Conservation (phyloP, 495 filamentous ascomycete genomes). For the Sordaria brevicollis region DNA sequence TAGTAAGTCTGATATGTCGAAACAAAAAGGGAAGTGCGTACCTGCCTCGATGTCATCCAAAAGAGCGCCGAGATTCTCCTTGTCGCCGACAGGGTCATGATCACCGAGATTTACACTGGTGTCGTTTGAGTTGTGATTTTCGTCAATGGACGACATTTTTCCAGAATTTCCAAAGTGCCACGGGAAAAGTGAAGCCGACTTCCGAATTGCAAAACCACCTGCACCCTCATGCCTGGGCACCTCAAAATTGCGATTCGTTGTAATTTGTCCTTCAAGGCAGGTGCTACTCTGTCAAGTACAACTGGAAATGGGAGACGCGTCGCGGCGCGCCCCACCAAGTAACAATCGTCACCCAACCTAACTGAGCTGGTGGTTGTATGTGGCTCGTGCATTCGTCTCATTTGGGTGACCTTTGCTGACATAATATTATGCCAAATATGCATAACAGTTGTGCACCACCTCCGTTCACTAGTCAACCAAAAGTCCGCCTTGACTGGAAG, state of each 20-base stretch:
- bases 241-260: not conserved
- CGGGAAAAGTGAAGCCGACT: not conserved
- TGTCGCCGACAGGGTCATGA: not conserved
- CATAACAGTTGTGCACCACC: not conserved
- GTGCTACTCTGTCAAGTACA: not conserved
- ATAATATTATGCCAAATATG: not conserved
- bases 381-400: not conserved
- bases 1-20: not conserved
- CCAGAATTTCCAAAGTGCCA: not conserved
- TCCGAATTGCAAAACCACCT: not conserved
- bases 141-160: not conserved
- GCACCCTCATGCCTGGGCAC: not conserved
- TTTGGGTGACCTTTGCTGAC: not conserved
- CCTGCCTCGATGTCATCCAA: conserved; percentile 19
- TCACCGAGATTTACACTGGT: not conserved
- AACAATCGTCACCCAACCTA: not conserved
- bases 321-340: not conserved
- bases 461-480: not conserved
- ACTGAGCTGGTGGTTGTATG: not conserved
- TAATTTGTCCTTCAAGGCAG: not conserved
- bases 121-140: not conserved
- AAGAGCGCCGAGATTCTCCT: conserved; percentile 12
- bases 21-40: conserved; percentile 1
- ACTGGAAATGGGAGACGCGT: not conserved
- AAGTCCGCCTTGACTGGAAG: not conserved